Percentiles rank a stretch among this genome's conserved stretches.
phyloP scores from a whole-genome alignment of 305 asterid genomes.

The Rubia balearica region DNA sequence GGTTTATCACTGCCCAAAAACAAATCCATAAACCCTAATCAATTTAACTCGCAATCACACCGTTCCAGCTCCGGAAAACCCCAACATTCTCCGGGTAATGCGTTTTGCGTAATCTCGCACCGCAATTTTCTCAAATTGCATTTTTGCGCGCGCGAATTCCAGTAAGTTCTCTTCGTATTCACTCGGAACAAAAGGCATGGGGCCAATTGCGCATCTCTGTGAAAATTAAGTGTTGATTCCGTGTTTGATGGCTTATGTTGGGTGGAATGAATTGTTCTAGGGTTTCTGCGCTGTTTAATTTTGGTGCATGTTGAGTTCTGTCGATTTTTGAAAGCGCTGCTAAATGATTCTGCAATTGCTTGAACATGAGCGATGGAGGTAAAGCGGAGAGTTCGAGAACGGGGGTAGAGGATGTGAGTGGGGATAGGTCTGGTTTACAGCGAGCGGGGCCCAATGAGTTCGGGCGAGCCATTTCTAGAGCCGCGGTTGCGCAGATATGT shows the following conservation, averaged over 20 bases:
- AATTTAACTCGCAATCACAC: not conserved
- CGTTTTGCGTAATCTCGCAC: not conserved
- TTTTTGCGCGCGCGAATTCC: conserved; percentile 1
- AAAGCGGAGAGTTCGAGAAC: conserved; percentile 54
- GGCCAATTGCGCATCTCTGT: not conserved
- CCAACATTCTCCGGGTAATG: conserved; percentile 1
- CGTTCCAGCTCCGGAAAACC: conserved; percentile 4
- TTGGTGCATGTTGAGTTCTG: conserved; percentile 20
- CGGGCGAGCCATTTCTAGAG: conserved; percentile 60
- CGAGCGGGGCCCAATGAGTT: conserved; percentile 43
- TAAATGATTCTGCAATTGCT: conserved; percentile 51
- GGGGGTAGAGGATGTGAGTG: conserved; percentile 26
- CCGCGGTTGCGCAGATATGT: conserved; percentile 82
- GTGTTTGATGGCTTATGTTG: not conserved
- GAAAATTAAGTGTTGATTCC: not conserved
- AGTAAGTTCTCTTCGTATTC: conserved; percentile 14
- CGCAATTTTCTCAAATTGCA: conserved; percentile 7
- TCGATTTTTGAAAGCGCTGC: conserved; percentile 23
- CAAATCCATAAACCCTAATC: conserved; percentile 15
- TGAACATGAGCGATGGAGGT: conserved; percentile 91
- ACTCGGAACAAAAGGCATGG: not conserved
- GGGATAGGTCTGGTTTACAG: not conserved
- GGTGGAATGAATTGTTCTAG: conserved; percentile 12
- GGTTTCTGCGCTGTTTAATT: conserved; percentile 6
- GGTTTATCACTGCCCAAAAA: conserved; percentile 13